Base-by-base conservation (phyloP, 2,329 filamentous ascomycete genomes). In the Rhinocladiella mackenziei region DNA sequence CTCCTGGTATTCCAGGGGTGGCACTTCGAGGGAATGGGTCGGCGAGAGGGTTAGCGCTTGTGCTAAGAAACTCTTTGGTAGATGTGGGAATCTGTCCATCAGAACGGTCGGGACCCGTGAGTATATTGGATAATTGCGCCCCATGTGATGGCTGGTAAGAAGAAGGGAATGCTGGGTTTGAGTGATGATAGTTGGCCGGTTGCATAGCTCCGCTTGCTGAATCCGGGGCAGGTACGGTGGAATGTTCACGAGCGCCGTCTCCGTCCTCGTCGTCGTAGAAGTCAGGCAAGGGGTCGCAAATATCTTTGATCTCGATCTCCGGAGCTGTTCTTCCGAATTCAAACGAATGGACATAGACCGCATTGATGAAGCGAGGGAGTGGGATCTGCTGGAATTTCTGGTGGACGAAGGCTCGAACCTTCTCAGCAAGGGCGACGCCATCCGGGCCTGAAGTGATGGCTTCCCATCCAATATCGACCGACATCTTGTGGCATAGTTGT, bases 381-480 rank as follows among this genome's bases (percentile, higher is more conserved):
- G 84, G 78, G 53, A 97, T 83, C 50, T 88, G 81, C 69, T 98
- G 92, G 68, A 98, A 98, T 61, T 89, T 92, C 62, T 88, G 84
- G 68, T 98, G 88, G 58, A 98, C 86, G 69, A 98, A 98, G 59
- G 83, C 81, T 55, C 91, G 86, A 66, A 98, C 94, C 52, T 77
- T 78, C 62, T 89, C 84, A 36, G 91, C 89, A 50, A 96, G 81
- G 41, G 80, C 85, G 54, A 82, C 77, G 43, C 92, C 91, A 66
- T 97, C 91, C 36, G 88, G 80, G 19, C 92, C 92, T 51, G 81
- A 83, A 15, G 91, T 97, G 62, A 97, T 79, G 51, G 84, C 85
- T 61, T 92, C 84, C 92, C 92, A 98, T 68, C 94, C 89, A 64
- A 98, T 84, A 62, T 97, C 89, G 72, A 98, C 91, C 57, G 92